Conservation (phyloP, 345 rosid species). For the Melastoma malabathricum region DNA sequence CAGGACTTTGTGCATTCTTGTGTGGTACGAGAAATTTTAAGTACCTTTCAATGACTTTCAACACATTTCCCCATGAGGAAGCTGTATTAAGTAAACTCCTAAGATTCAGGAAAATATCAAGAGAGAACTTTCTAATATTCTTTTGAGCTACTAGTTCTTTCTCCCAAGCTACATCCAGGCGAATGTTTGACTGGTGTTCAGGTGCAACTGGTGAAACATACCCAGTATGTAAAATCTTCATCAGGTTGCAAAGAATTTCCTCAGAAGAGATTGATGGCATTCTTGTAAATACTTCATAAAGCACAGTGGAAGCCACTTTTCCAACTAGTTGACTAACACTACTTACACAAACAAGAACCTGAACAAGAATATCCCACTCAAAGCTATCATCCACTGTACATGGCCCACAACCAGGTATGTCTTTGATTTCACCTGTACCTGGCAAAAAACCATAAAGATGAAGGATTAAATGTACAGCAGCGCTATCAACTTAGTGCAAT, state of each 20-base stretch:
- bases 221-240: conserved; percentile 76
- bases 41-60: conserved; percentile 51
- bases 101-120: conserved; percentile 59
- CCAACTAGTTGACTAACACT: conserved; percentile 72
- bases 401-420: conserved; percentile 25
- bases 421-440: conserved; percentile 45
- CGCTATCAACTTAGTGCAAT: conserved; percentile 8
- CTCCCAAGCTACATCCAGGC: conserved; percentile 54
- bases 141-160: conserved; percentile 52
- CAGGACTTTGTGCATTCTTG: conserved; percentile 35
- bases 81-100: conserved; percentile 47
- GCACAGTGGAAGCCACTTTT: conserved; percentile 54
- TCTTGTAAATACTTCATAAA: conserved; percentile 63
- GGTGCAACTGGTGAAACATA: conserved; percentile 17
- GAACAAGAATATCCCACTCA: conserved; percentile 51
- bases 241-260: conserved; percentile 56
- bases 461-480: neutral
- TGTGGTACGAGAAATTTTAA: conserved; percentile 61
- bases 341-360: conserved; percentile 45
- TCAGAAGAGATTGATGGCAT: conserved; percentile 44
- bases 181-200: conserved; percentile 26
- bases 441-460: conserved; percentile 10
- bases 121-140: conserved; percentile 67
- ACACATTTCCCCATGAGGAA: conserved; percentile 60
- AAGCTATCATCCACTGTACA: conserved; percentile 24